Evolutionary conservation across 192 early-diverging fungal genomes (phyloP), one percentile per base, ranked within the genome.

Genomic region (Coemansia sp.): DNA sequence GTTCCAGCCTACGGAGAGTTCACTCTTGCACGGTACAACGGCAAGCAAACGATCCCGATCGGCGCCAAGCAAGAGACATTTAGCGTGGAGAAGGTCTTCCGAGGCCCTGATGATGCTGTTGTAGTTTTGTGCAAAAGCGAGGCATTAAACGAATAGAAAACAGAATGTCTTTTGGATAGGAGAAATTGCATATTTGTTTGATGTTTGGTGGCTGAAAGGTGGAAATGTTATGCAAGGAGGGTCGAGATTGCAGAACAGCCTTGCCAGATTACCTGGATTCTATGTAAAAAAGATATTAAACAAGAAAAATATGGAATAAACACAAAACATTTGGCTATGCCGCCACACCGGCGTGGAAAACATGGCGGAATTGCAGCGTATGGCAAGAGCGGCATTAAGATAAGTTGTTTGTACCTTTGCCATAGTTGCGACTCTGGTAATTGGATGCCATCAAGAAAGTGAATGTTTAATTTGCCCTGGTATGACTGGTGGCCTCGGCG

Each of bases 21-120:
- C 8, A 10, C 39, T 40, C 58, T 67, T 0, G 63, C 83, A 4
- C 78, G 86, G 12, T 81, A 84, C 57, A 89, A 87, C 40, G 88
- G 88, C 36, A 84, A 87, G 46, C 76, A 62, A 21, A 63, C 66
- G 4, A 82, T 90, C 40, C 89, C 89, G 13, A 74, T 90, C 37
- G 83, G 83, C 63, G 68, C 72, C 26, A 89, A 88, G 64, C 89
- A 90, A 58, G 82, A 84, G 58, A 59, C 52, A 42, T 84, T 87
- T 65, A 74, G 73, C 48, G 66, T 87, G 1, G 77, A 73, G 13
- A 84, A 78, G 45, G 60, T 88, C 8, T 89, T 90, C 69, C 69
- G 85, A 48, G 77, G 79, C 48, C 66, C 75, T 21, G 74, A 85
- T 41, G 89, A 90, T 51, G 84, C 84, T 8, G 79, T 75, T 1